Evolutionary conservation across 2,329 filamentous ascomycete genomes (phyloP), one percentile per base, ranked within the genome.

Genomic region (Macroventuria anomochaeta): DNA sequence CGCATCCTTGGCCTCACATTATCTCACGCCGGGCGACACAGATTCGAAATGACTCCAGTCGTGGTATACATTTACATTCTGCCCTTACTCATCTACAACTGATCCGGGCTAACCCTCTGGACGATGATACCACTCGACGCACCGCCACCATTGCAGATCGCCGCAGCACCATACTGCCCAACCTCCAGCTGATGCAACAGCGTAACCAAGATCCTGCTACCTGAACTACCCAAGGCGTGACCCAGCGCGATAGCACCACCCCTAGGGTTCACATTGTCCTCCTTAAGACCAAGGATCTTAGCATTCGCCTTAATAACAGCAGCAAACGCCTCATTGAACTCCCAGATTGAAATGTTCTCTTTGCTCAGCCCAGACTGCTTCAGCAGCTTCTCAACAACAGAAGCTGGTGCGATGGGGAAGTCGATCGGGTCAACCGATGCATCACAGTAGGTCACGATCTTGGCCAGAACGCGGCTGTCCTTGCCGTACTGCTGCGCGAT

Each of bases 271-370:
- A 97, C 90, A 29, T 85, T 88, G 33, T 90, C 90, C 39, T 84
- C 82, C 60, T 93, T 84, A 2, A 97, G 84, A 36, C 89, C 90
- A 28, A 96, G 84, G 58, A 96, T 92, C 88, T 96, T 93, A 68
- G 91, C 88, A 71, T 97, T 97, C 34, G 93, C 93, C 73, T 95
- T 92, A 75, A 97, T 95, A 25, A 97, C 93, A 4, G 90, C 91
- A 23, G 95, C 93, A 72, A 99, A 99, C 0, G 95, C 95, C 79
- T 99, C 95, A 75, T 99, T 99, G 77, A 99, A 96, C 75, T 97
- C 95, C 93, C 95, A 97, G 18, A 97, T 80, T 5, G 93, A 88
- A 38, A 99, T 91, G 75, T 97, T 90, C 39, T 96, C 89, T 77
- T 93, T 91, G 61, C 86, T 91, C 63, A 99, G 93, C 10, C 93